A percentile compares a stretch with the other conserved stretches of the same genome.
phyloP scores from a whole-genome alignment of 2,329 filamentous ascomycete species.

The Beauveria varroae region DNA sequence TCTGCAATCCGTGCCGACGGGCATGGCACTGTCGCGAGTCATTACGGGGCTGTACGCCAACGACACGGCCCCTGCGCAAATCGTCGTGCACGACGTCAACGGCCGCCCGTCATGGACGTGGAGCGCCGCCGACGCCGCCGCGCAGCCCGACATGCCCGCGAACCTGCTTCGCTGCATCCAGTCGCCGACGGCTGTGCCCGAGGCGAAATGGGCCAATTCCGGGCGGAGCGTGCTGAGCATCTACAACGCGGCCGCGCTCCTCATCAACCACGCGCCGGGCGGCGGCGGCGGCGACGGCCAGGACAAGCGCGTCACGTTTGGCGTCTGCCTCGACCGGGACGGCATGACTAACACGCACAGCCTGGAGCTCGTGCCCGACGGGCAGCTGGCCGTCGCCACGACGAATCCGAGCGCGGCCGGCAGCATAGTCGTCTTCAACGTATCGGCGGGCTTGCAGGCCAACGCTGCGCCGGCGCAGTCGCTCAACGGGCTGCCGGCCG shows the following conservation, averaged over 20 bases:
- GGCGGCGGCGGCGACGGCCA: neutral
- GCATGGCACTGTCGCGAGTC: neutral
- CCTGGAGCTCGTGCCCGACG: constrained; percentile 8
- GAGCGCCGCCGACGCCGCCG: neutral
- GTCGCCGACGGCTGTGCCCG: neutral
- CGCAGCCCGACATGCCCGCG: neutral
- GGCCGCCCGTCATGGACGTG: neutral
- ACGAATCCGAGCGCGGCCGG: neutral
- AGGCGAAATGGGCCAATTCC: constrained; percentile 6
- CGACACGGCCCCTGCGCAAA: neutral
- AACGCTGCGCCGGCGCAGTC: neutral
- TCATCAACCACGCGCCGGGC: neutral
- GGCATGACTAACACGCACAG: constrained; percentile 5
- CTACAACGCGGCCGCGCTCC: constrained; percentile 4
- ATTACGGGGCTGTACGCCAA: constrained; percentile 4
- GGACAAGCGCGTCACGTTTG: constrained; percentile 3
- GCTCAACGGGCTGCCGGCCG: neutral
- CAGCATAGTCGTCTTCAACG: neutral
- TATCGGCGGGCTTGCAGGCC: neutral
- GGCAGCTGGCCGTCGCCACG: neutral
- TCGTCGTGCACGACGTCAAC: neutral
- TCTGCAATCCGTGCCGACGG: neutral
- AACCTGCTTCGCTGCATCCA: constrained; percentile 6
- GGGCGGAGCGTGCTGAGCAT: neutral
- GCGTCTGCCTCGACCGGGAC: neutral